phyloP scores from a whole-genome alignment of 2,329 filamentous ascomycete species.

The Cercospora sp. region DNA sequence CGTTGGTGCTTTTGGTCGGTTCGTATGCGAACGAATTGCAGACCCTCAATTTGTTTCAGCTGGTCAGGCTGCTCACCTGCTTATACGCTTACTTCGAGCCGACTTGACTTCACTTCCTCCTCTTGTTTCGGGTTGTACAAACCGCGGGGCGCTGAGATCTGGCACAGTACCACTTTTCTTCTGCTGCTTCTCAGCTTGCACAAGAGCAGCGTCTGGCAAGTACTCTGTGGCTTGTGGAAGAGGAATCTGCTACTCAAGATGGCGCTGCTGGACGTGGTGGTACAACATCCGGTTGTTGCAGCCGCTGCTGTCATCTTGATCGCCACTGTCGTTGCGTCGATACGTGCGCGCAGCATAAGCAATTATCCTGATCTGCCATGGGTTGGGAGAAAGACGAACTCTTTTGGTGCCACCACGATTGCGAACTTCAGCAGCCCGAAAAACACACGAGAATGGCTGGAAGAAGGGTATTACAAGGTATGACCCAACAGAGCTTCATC shows the following conservation, averaged over 20 bases:
- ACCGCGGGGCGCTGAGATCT: background rate
- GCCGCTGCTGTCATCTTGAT: constrained; percentile 1
- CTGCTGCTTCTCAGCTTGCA: background rate
- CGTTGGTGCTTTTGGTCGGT: background rate
- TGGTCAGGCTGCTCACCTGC: background rate
- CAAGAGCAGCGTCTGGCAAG: background rate
- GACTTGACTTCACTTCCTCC: background rate
- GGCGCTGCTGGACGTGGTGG: background rate
- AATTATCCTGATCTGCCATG: constrained; percentile 25
- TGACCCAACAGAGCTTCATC: background rate
- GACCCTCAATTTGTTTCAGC: background rate
- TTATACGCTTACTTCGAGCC: background rate
- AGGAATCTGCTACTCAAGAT: background rate
- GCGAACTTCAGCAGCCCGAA: constrained; percentile 22
- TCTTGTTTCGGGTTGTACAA: background rate
- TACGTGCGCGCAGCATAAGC: constrained; percentile 1
- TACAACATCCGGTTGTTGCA: constrained; percentile 9
- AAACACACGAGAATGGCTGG: constrained; percentile 21
- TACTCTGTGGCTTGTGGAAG: background rate
- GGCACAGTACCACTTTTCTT: background rate
- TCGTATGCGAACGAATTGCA: background rate
- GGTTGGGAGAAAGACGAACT: constrained; percentile 23
- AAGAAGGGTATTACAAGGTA: constrained; percentile 29
- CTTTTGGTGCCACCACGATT: constrained; percentile 18
- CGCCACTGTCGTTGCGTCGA: background rate